Conservation (phyloP, 2,329 filamentous ascomycete species). For the Pseudopyrenochaeta lycopersici region DNA sequence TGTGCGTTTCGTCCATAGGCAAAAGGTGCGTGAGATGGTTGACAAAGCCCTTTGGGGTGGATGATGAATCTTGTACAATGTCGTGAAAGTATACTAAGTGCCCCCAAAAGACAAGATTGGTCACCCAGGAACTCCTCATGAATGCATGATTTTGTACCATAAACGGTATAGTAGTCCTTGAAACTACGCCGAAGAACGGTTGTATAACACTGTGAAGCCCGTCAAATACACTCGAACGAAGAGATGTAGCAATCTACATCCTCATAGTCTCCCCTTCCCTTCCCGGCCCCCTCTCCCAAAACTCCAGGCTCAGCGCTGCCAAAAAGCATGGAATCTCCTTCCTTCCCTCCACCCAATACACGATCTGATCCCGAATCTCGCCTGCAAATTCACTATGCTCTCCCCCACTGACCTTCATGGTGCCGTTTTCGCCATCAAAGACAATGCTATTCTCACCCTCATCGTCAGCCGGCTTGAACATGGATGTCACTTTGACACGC, state of each 20-base stretch:
- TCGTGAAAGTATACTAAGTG: too few species aligned
- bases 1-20: too few species aligned
- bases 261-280: constrained; percentile 30
- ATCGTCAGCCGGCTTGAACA: constrained; percentile 77
- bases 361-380: constrained; percentile 85
- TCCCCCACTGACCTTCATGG: constrained; percentile 97
- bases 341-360: constrained; percentile 95
- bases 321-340: constrained; percentile 94
- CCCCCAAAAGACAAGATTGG: too few species aligned
- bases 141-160: too few species aligned
- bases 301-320: constrained; percentile 89
- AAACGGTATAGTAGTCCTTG: too few species aligned
- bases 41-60: too few species aligned
- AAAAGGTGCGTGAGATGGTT: too few species aligned
- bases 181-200: too few species aligned
- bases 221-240: too few species aligned
- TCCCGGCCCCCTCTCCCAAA: constrained; percentile 74
- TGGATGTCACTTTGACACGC: constrained; percentile 88
- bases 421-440: constrained; percentile 92
- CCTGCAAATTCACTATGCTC: constrained; percentile 85
- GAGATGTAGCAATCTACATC: constrained; percentile 4
- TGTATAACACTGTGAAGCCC: too few species aligned
- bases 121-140: too few species aligned
- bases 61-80: too few species aligned
- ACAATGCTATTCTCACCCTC: constrained; percentile 70